Evolutionary conservation across 805 yeast genomes (phyloP), one percentile per base, ranked within the genome.

Genomic region (Kazachstania taianensis): DNA sequence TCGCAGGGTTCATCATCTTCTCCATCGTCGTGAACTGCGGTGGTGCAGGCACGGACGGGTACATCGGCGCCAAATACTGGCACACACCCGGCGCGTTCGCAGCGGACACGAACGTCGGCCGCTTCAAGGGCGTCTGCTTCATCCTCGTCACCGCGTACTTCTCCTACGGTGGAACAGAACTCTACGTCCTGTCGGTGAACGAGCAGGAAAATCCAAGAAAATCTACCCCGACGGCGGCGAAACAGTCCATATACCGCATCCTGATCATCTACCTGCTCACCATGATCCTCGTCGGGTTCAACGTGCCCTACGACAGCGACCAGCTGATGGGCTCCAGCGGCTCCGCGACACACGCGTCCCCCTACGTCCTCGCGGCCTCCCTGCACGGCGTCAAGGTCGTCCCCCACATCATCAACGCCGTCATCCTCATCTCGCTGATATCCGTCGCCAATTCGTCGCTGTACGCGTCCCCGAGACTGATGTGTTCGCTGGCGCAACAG

Each of bases 401-500:
- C 33, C 87, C 87, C 30, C 74, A 78, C 36, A 73, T 81, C 43
- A 78, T 81, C 64, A 81, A 81, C 53, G 83, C 76, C 15, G 84
- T 79, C 30, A 78, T 81, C 46, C 63, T 81, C 61, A 58, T 80
- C 38, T 78, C 87, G 5, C 83, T 81, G 17, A 59, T 79, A 36
- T 79, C 86, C 5, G 87, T 80, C 37, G 86, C 85, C 48, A 81
- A 80, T 63, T 74, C 85, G 20, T 74, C 87, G 1, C 73, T 80
- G 30, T 81, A 69, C 54, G 82, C 80, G 13, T 72, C 80, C 41
- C 78, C 86, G 36, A 72, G 89, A 67, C 68, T 84, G 8, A 53
- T 81, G 41, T 77, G 75, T 40, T 70, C 83, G 20, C 62, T 81
- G 49, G 78, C 85, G 19, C 75, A 75, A 41, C 82, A 78, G 56